Evolutionary conservation across 2,329 filamentous ascomycete species (phyloP), one percentile per base, ranked within the genome.

Genomic region (Colletotrichum tamarilloi): DNA sequence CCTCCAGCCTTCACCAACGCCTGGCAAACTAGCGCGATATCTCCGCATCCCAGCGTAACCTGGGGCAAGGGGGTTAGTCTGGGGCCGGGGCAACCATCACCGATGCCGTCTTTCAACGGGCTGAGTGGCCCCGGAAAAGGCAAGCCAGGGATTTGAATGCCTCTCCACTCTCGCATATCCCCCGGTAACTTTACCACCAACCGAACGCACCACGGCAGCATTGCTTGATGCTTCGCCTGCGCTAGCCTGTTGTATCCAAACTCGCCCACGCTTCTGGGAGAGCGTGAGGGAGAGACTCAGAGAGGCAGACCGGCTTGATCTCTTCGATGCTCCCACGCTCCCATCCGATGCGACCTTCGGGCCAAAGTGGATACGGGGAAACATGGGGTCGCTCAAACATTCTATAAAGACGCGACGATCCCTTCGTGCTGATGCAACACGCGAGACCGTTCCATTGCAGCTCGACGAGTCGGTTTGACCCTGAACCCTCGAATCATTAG

Each of bases 321-420:
- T 66, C 30, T 56, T 67, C 62, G 46, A 67, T 62, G 57, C 52
- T 68, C 32, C 49, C 57, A 56, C 56, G 57, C 52, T 68, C 32
- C 35, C 57, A 56, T 24, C 22, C 68, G 14, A 49, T 71, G 56
- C 63, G 11, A 58, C 28, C 49, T 58, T 62, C 58, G 64, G 68
- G 64, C 35, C 68, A 62, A 62, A 58, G 57, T 68, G 57, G 64
- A 68, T 68, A 67, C 64, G 64, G 49, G 58, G 58, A 58, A 68
- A 53, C 64, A 42, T 72, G 67, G 67, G 67, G 71, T 26, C 46
- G 28, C 22, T 56, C 67, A 38, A 62, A 62, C 49, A 52, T 66
- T 52, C 67, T 73, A 73, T 73, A 73, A 73, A 73, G 49, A 62
- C 67, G 38, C 62, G 71, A 73, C 71, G 67, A 71, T 71, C 67